phyloP scores from a whole-genome alignment of 2,329 filamentous ascomycete genomes.

The Venturia pyrina region DNA sequence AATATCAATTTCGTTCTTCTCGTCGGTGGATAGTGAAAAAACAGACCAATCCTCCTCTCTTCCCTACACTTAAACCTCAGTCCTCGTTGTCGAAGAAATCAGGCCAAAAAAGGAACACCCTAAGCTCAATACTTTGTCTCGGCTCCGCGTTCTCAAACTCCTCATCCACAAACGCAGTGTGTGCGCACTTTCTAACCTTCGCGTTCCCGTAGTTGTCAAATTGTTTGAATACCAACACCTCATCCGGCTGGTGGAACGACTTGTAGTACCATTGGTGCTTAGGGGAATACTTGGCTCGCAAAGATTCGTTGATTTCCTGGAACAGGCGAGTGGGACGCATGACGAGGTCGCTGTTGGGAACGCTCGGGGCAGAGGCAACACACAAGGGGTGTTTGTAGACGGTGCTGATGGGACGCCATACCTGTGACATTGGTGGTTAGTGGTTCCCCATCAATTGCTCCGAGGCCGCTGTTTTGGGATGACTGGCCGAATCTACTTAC shows the following conservation, averaged over 20 bases:
- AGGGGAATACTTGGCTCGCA: neutral
- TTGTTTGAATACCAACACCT: constrained; percentile 12
- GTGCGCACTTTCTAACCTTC: constrained; percentile 6
- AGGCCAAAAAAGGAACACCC: constrained; percentile 8
- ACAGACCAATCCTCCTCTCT: neutral
- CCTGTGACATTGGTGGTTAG: neutral
- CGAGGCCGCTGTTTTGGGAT: neutral
- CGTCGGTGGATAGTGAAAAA: neutral
- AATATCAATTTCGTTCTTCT: no score
- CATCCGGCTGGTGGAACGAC: constrained; percentile 9
- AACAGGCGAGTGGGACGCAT: neutral
- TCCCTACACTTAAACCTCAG: neutral
- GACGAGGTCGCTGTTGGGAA: constrained; percentile 8
- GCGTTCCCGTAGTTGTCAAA: constrained; percentile 12
- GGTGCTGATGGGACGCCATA: constrained; percentile 14
- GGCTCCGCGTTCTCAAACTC: constrained; percentile 7
- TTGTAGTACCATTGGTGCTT: constrained; percentile 14
- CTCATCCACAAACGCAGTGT: constrained; percentile 12
- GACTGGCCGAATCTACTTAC: neutral
- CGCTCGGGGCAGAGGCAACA: constrained; percentile 10
- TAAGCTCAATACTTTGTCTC: constrained; percentile 12
- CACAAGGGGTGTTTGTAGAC: constrained; percentile 12
- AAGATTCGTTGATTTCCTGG: constrained; percentile 9
- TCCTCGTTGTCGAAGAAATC: neutral
- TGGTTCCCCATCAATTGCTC: no score